Base-by-base conservation (phyloP, 495 filamentous ascomycete genomes). In the Lophium mytilinum region DNA sequence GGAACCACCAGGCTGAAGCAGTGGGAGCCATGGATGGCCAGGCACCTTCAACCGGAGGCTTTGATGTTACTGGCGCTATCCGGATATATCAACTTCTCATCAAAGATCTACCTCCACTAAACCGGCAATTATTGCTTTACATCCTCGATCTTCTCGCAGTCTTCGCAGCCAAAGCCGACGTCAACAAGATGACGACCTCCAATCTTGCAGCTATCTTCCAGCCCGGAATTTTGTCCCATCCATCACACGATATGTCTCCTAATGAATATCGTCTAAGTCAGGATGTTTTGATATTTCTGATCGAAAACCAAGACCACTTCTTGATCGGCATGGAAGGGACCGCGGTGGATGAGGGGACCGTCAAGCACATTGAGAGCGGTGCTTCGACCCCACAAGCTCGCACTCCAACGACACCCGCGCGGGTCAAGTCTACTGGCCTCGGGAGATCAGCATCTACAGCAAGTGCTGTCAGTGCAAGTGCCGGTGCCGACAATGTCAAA, bases 161-260 rank as follows among this genome's bases (percentile, higher is more conserved):
- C 12, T 99, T 99, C 64, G 90, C 94, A 12, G 94, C 93, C 53
- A 99, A 99, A 73, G 87, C 91, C 0, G 93, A 99, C 57, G 81
- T 90, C 53, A 99, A 99, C 69, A 83, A 90, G 43, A 99, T 99
- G 93, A 94, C 83, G 12, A 89, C 93, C 35, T 83, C 83, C 60
- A 99, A 99, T 67, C 73, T 99, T 11, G 86, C 93, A n/a, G 92
- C 93, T 37, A 96, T 99, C 63, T 99, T 99, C 72, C 94, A 97
- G 68, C 93, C 93, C 3, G 93, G 93, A 45, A 84, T 99, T 72
- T 79, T 99, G 18, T 94, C 90, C 10, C 93, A 97, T 70, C 93
- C 93, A 3, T 76, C 80, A 35, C 93, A 99, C 69, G 90, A 96
- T 62, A 96, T 99, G 90, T 81, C 87, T 8, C 93, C 93, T 7